Conservation (phyloP, 106 monocot species). For the Phalaenopsis aphrodite region DNA sequence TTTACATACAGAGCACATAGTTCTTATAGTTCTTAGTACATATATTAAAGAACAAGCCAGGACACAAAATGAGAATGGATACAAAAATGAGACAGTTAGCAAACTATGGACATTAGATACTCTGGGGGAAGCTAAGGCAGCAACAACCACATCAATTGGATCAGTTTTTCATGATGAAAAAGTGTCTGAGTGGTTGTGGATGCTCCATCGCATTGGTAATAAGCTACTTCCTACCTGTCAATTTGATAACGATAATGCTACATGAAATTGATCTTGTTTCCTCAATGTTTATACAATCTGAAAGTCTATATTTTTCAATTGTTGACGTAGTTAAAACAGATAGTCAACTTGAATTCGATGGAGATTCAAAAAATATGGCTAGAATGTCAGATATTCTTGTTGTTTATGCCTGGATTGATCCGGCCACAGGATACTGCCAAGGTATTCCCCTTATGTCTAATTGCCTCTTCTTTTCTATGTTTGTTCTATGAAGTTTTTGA, state of each 20-base stretch:
- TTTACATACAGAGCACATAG: too few species aligned
- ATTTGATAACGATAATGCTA: background rate
- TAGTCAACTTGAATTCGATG: too few species aligned
- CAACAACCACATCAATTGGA: conserved; percentile 28
- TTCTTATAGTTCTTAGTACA: too few species aligned
- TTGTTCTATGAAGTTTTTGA: too few species aligned
- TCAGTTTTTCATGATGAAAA: conserved; percentile 33
- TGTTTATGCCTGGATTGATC: conserved; percentile 99
- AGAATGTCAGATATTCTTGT: conserved; percentile 26
- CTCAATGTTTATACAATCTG: conserved; percentile 8
- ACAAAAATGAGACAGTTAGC: conserved; percentile 25
- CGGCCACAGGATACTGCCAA: conserved; percentile 96
- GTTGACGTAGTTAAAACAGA: too few species aligned
- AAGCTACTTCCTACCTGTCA: too few species aligned
- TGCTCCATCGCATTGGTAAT: conserved; percentile 94
- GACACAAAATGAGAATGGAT: conserved; percentile 21
- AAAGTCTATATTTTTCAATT: conserved; percentile 16
- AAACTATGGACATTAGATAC: conserved; percentile 41
- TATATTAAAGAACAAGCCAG: background rate
- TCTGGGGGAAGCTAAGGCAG: conserved; percentile 24
- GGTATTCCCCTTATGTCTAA: conserved; percentile 19
- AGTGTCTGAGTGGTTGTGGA: conserved; percentile 98
- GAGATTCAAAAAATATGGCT: too few species aligned
- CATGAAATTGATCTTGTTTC: background rate
- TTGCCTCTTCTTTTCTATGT: background rate